A percentile compares a stretch with the other conserved stretches of the same genome.
phyloP scores from a whole-genome alignment of 228 moss, liverwort and hornwort genomes.

The Sphagnum magellanicum region DNA sequence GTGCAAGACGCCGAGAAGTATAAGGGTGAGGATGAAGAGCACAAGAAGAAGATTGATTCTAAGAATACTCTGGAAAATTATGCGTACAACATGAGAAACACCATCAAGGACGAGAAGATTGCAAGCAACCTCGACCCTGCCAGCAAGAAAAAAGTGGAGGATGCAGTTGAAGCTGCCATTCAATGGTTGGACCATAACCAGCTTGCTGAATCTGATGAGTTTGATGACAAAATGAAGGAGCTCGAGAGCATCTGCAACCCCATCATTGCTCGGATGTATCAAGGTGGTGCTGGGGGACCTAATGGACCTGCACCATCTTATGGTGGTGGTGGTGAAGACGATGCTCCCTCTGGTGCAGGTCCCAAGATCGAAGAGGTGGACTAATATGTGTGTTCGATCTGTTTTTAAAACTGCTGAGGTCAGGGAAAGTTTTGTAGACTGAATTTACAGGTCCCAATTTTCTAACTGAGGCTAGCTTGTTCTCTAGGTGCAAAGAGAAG shows the following conservation, averaged over 20 bases:
- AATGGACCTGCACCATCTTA: conserved; percentile 22
- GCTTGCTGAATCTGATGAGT: conserved; percentile 30
- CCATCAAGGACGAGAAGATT: conserved; percentile 42
- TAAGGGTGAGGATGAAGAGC: conserved; percentile 28
- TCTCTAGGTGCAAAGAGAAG: too few relatives aligned
- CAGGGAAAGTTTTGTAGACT: neutral
- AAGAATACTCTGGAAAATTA: conserved; percentile 13
- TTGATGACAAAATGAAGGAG: conserved; percentile 50
- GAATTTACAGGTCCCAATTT: too few relatives aligned
- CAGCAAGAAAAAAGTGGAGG: conserved; percentile 43
- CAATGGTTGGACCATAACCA: conserved; percentile 46
- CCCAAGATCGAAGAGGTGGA: conserved; percentile 44
- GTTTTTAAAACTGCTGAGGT: neutral
- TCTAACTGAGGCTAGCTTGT: too few relatives aligned
- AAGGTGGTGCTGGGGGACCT: conserved; percentile 30
- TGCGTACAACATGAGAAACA: conserved; percentile 33
- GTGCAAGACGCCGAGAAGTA: conserved; percentile 46
- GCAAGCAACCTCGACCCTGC: conserved; percentile 17
- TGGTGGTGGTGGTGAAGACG: neutral
- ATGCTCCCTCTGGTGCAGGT: conserved; percentile 8
- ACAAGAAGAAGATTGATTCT: conserved; percentile 27
- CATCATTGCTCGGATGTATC: conserved; percentile 39
- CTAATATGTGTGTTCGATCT: conserved; percentile 1
- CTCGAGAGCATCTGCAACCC: conserved; percentile 41
- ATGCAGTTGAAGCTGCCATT: conserved; percentile 25